Base-by-base conservation (phyloP, 2,329 filamentous ascomycete species). In the Ascochyta lentis region DNA sequence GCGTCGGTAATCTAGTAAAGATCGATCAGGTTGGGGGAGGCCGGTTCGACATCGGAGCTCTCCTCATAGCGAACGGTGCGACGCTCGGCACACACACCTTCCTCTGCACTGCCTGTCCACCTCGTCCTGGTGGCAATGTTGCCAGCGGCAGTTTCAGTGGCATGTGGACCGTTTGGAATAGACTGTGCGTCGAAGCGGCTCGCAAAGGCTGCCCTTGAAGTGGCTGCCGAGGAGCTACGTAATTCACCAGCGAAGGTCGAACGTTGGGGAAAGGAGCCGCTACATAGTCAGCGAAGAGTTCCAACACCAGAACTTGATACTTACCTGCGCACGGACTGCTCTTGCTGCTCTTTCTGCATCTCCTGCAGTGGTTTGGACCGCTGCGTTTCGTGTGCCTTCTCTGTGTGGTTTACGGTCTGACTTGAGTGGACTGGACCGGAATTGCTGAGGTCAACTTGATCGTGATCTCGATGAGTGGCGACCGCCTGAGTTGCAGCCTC, bases 11-110 rank as follows among this genome's bases (percentile, higher is more conserved):
- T 5, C 43, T 53, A 49, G 37, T 42, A 54, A 13, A 65, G 54
- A 46, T 65, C 63, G 22, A 65, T 65, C 43, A 65, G 43, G 35
- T 64, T 48, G 6, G 41, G 41, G 27, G 41, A 37, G n/a, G 42
- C 15, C 1, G 42, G n/a, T 15, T 54, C 39, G 23, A 19, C 34
- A 16, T 49, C 40, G 31, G 47, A 51, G 26, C 27, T 27, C 16
- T 56, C 34, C 15, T 53, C 57, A 6, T 54, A 56, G 37, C 48
- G 47, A 9, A 46, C 12, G 10, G 44, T 29, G 0, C 27, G 31
- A 3, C 39, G 51, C 13, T 43, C 51, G 3, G 34, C 40, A 15
- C 62, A 48, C 9, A 54, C 29, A 37, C 37, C 45, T n/a, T 47
- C 49, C 13, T 12, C 35, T 8, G 31, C 33, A 10, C 8, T 19